These are phyloP conservation scores for Aspergillus sclerotioniger DNA, from an alignment of 495 filamentous ascomycete species.

Conservation along the genomic window DNA sequence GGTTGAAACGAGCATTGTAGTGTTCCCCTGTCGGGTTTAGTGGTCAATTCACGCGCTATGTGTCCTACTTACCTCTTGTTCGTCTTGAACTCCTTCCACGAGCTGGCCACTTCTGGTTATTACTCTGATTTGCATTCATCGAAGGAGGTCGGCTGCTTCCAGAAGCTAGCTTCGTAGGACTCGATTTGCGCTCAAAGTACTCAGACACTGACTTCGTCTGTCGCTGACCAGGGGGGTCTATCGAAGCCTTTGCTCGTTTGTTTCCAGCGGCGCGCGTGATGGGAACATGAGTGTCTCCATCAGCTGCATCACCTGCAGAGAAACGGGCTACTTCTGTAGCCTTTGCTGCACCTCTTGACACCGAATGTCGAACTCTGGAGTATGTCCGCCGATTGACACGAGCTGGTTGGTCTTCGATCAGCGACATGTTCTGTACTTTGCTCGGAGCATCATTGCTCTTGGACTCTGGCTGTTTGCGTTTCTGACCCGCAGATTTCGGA, in stretches of 20 bases:
- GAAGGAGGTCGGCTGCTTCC: constrained; percentile 19
- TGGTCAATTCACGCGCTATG: not conserved
- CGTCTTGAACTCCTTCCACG: constrained; percentile 21
- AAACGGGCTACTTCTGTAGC: not conserved
- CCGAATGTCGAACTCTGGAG: constrained; percentile 15
- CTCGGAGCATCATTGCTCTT: not conserved
- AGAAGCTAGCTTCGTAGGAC: constrained; percentile 21
- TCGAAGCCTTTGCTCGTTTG: constrained; percentile 12
- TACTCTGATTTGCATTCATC: constrained; percentile 4
- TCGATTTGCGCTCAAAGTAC: constrained; percentile 18
- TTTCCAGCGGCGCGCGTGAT: not conserved
- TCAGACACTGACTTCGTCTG: constrained; percentile 12
- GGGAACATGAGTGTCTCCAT: not conserved
- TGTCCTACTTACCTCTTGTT: constrained; percentile 25
- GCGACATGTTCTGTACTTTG: not conserved
- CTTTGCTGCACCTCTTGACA: not conserved
- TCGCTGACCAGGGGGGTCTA: not conserved
- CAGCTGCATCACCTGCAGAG: not conserved
- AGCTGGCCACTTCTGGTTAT: constrained; percentile 5
- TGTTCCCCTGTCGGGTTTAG: constrained; percentile 28
- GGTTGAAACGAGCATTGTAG: constrained; percentile 36
- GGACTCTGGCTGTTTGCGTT: constrained; percentile 5
- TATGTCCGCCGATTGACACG: constrained; percentile 21
- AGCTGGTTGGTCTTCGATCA: not conserved
- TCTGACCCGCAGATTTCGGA: not conserved